Conservation (phyloP, 1,284 basidiomycete genomes). For the Ustilago shanxiensis region DNA sequence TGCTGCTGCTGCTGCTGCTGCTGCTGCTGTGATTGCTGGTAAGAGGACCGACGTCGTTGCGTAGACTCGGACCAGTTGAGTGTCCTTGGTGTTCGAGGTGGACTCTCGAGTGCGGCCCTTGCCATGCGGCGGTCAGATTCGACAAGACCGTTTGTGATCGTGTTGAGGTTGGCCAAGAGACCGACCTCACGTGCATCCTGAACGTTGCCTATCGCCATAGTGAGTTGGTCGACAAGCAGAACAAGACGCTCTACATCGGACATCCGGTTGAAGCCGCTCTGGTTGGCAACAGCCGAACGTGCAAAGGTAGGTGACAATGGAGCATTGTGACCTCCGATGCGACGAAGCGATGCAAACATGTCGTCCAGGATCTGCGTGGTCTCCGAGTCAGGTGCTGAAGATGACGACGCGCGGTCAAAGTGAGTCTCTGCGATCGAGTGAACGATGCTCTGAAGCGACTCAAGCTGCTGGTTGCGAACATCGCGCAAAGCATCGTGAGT, state of each 20-base stretch:
- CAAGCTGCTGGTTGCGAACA: conserved; percentile 37
- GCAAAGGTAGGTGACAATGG: conserved; percentile 39
- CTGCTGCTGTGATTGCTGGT: conserved; percentile 6
- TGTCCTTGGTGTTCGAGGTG: conserved; percentile 31
- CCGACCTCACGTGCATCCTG: conserved; percentile 9
- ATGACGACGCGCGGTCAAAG: conserved; percentile 13
- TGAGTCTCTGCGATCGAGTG: conserved; percentile 36
- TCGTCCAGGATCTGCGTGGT: conserved; percentile 40
- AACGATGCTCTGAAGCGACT: conserved; percentile 32
- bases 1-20: conserved; percentile 6
- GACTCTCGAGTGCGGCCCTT: conserved; percentile 18
- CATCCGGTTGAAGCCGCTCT: conserved; percentile 11
- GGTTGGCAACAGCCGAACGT: neutral
- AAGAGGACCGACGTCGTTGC: conserved; percentile 24
- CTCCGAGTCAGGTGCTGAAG: conserved; percentile 6
- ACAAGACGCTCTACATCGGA: conserved; percentile 39
- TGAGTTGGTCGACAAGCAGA: conserved; percentile 38
- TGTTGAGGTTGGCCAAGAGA: conserved; percentile 27
- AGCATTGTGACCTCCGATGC: conserved; percentile 35
- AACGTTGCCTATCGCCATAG: neutral
- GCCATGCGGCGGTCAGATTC: conserved; percentile 30
- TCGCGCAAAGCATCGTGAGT: conserved; percentile 28
- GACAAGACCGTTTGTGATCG: conserved; percentile 15
- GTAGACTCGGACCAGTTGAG: conserved; percentile 14
- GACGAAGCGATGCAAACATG: conserved; percentile 39